A percentile compares a stretch with the other conserved stretches of the same genome.
Evolutionary conservation across 2,329 filamentous ascomycete species (phyloP).

Genomic region (Penicillium nordicum): DNA sequence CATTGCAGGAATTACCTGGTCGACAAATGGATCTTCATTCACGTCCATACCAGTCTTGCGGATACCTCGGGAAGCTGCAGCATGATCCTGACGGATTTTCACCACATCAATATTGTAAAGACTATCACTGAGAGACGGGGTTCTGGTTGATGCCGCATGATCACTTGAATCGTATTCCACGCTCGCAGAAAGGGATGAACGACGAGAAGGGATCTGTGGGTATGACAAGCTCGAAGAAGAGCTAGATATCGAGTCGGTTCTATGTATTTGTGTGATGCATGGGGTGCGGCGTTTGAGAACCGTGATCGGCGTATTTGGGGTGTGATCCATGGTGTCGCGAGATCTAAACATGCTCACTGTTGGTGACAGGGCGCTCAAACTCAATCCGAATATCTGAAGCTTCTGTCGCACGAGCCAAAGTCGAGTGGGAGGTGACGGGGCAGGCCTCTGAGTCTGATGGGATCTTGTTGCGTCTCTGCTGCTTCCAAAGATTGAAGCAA

Average conservation of each 20-base stretch:
- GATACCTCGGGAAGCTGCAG: neutral
- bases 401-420: slow-evolving; percentile 29
- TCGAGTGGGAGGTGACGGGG: slow-evolving; percentile 11
- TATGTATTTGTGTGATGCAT: slow-evolving; percentile 2
- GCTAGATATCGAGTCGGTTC: neutral
- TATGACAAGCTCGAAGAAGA: slow-evolving; percentile 14
- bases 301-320: slow-evolving; percentile 47
- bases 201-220: slow-evolving; percentile 26
- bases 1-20: slow-evolving; percentile 4
- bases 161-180: slow-evolving; percentile 11
- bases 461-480: slow-evolving; percentile 25
- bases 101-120: slow-evolving; percentile 21
- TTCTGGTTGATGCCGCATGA: slow-evolving; percentile 21
- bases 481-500: slow-evolving; percentile 23
- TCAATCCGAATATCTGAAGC: slow-evolving; percentile 27
- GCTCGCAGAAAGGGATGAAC: slow-evolving; percentile 24
- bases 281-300: slow-evolving; percentile 45
- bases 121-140: slow-evolving; percentile 21
- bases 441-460: slow-evolving; percentile 34
- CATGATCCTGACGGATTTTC: slow-evolving; percentile 17
- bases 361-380: slow-evolving; percentile 22
- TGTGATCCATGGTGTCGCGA: slow-evolving; percentile 23
- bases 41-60: neutral
- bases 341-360: slow-evolving; percentile 25
- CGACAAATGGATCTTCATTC: slow-evolving; percentile 17